Base-by-base conservation (phyloP, 1,139 yeast species). In the Geotrichum siamense region DNA sequence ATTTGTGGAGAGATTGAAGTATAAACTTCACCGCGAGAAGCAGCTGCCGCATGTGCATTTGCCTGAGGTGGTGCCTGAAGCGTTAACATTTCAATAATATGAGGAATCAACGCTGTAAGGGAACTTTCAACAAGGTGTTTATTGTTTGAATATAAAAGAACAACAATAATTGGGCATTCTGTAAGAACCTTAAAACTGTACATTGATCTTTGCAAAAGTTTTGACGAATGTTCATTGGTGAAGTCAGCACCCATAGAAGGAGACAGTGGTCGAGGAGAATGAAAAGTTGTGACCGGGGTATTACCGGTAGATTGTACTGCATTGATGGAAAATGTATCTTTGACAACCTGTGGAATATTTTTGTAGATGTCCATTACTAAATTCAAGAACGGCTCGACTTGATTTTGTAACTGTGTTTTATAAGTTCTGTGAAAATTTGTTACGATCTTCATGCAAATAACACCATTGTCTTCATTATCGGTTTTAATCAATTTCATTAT, bases 131-230 rank as follows among this genome's bases (percentile, higher is more conserved):
- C 85, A 44, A 87, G 67, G 36, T 77, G 78, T 59, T 86, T 85
- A 65, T 89, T 89, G 0, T 95, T 80, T 1, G 95, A 83, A 56
- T 85, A 86, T 44, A 93, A 70, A 5, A 95, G 78, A 1, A 93
- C 98, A 78, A 93, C 84, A 8, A 95, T 89, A 33, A 93, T 89
- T 5, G 99, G 99, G 60, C 97, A 89, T 62, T 93, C 99, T 0
- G 96, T 87, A 48, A 91, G 72, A 9, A 93, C 86, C 59, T 87
- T 89, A 70, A 91, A 91, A 1, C 97, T 87, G 56, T 63, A 71
- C 74, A 84, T 75, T 10, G 93, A 81, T 52, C 73, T 74, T 44
- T 69, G 70, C 46, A 68, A 57, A 6, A 60, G 59, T 41, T 54
- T 68, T 55, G 67, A 62, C 37, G 65, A 66, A 10, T 55, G 56